Evolutionary conservation across 2,329 filamentous ascomycete genomes (phyloP).

Genomic region (Ambrosiella cleistominuta): DNA sequence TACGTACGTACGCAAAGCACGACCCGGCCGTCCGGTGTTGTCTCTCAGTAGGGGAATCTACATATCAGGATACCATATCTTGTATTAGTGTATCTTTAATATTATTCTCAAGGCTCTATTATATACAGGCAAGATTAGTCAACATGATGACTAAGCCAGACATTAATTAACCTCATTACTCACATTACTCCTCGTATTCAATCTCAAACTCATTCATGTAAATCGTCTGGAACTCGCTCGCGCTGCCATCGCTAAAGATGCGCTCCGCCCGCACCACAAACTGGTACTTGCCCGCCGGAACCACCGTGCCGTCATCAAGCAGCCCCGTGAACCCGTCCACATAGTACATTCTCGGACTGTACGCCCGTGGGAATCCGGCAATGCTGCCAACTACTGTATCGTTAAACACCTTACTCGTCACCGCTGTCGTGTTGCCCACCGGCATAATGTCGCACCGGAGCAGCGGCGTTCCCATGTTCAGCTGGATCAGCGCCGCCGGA

Average conservation of each 20-base stretch:
- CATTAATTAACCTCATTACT: not conserved
- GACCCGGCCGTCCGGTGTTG: no score
- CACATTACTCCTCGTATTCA: not conserved
- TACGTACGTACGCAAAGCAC: not conserved
- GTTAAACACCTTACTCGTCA: not conserved
- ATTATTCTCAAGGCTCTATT: not conserved
- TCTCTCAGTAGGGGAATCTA: no score
- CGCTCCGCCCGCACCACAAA: not conserved
- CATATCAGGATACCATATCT: no score
- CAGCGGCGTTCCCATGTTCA: slow-evolving; percentile 1
- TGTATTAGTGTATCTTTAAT: no score
- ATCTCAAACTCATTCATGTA: slow-evolving; percentile 1
- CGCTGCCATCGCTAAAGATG: not conserved
- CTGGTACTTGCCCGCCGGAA: slow-evolving; percentile 2
- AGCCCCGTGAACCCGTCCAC: slow-evolving; percentile 3
- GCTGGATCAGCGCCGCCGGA: slow-evolving; percentile 2
- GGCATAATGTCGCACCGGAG: slow-evolving; percentile 4
- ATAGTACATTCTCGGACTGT: slow-evolving; percentile 2
- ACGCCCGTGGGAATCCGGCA: slow-evolving; percentile 1
- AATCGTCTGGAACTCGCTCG: not conserved
- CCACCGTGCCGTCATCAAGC: not conserved
- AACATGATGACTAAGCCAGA: not conserved
- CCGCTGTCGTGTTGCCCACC: not conserved
- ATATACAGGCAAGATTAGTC: not conserved
- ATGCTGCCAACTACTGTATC: not conserved